Percentiles rank a stretch among this genome's conserved stretches.
Conservation (phyloP, 106 monocot genomes). For the Gastrodia elata region DNA sequence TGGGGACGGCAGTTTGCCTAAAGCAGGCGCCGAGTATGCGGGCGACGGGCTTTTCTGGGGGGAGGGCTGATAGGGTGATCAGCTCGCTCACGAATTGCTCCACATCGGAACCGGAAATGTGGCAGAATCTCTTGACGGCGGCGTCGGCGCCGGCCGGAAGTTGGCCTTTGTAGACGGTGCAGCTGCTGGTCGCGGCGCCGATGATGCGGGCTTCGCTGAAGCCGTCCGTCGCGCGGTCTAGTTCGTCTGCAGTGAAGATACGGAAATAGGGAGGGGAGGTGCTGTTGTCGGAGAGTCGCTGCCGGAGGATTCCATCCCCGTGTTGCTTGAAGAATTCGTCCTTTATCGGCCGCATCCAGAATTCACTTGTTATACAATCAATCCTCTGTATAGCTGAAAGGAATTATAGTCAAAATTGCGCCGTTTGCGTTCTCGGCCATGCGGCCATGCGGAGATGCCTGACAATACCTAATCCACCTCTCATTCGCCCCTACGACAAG, state of each 20-base stretch:
- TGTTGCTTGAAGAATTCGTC: not conserved
- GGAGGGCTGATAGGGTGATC: constrained; percentile 28
- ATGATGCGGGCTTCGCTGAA: not conserved
- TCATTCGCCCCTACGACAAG: no score
- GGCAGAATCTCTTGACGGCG: not conserved
- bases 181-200: not conserved
- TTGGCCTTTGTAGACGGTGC: not conserved
- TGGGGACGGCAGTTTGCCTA: constrained; percentile 33
- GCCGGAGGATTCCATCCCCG: not conserved
- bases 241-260: not conserved
- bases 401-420: no score
- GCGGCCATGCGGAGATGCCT: no score
- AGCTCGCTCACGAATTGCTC: constrained; percentile 48
- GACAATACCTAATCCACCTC: no score
- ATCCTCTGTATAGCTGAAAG: no score
- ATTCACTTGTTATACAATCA: no score
- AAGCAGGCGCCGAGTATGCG: constrained; percentile 36
- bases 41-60: constrained; percentile 28
- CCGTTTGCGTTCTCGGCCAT: no score
- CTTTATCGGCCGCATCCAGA: not conserved
- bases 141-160: not conserved
- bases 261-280: not conserved
- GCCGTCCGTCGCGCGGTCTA: constrained; percentile 4
- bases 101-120: constrained; percentile 8
- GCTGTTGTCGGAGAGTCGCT: not conserved